Evolutionary conservation across 2,329 filamentous ascomycete species (phyloP), one percentile per base, ranked within the genome.

Genomic region (Monosporascus cannonballus): DNA sequence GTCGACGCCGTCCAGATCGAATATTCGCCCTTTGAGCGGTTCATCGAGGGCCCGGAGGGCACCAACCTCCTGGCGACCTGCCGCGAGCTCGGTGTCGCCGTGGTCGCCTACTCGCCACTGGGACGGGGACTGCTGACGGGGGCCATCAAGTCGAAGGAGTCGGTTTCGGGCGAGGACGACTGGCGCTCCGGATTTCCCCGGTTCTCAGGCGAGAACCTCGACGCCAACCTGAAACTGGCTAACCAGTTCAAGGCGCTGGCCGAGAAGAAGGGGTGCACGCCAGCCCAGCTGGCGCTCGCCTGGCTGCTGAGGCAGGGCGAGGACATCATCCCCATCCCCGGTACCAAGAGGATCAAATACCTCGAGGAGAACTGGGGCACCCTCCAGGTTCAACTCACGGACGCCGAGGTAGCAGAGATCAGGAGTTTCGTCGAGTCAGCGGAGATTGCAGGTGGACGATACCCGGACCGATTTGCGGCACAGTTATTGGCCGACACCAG

Each of bases 1-100:
- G 73, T 81, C 52, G 58, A 70, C 1, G 76, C 75, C 2, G 68
- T 77, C 3, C 76, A 81, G 60, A 64, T 78, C 27, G 78, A 81
- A 61, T 81, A 79, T 65, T 73, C 67, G 5, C 70, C 72, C 0
- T 80, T 79, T 55, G 65, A 67, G 3, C 67, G 72, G 0, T 75
- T 76, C 15, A 76, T 78, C 54, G 77, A 80, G 60, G 64, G 54
- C 41, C 52, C 63, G 24, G 45, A 50, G 2, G 64, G 64, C 17
- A 58, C 50, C 8, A 48, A 54, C 17, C 60, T 76, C 8, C 64
- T 75, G 20, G 53, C 56, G 27, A 72, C 71, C 4, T 69, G 67
- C 49, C 72, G 74, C 41, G 73, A 76, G 56, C 69, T 76, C 3
- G 74, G 54, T 39, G 54, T 59, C 44, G 51, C 53, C n/a, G 17